Base-by-base conservation (phyloP, 495 filamentous ascomycete genomes). In the Parathielavia hyrcaniae region DNA sequence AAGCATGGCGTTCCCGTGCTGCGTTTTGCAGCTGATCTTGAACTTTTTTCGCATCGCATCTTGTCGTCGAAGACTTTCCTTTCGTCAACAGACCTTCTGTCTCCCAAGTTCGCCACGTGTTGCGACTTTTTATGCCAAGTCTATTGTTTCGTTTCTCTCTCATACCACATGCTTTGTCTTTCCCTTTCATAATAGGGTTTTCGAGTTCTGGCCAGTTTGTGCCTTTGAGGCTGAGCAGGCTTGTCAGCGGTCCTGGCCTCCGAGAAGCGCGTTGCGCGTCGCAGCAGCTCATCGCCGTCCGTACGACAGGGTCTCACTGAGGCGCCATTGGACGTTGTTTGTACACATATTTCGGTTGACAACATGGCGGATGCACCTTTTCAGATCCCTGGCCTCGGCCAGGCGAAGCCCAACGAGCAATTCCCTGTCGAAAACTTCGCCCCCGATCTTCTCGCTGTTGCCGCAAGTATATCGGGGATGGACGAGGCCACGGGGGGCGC, bases 341-440 rank as follows among this genome's bases (percentile, higher is more conserved):
- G 49, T 41, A n/a, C 12, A 36, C 20, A 19, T 56, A 51, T 40
- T 12, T 41, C 58, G 12, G 39, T 36, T 32, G 44, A 35, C 50
- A 74, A 44, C 3, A 83, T 82, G 80, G 72, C 71, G 59, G 76
- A 72, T 11, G 12, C 44, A 3, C 39, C 63, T 6, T 61, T 75
- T 32, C 69, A 75, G 39, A 76, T 76, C 17, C 73, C 75, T 6
- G 73, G 72, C 53, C 71, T 76, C 22, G 68, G 68, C 55, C 57
- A 65, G 38, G 68, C 67, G 12, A 61, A 56, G 43, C 59, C 63
- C 2, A 67, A 71, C 26, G 66, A 70, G 49, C 40, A 53, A 17
- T 60, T 67, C 22, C 64, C 69, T 8, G 35, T 35, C 13, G 55
- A 60, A 19, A 64, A 59, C 30, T 61, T 68, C 32, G 59, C 65